A percentile compares a stretch with the other conserved stretches of the same genome.
These are phyloP conservation scores for Bretziella fagacearum DNA, from an alignment of 2,329 filamentous ascomycete species.

Conservation along the genomic window DNA sequence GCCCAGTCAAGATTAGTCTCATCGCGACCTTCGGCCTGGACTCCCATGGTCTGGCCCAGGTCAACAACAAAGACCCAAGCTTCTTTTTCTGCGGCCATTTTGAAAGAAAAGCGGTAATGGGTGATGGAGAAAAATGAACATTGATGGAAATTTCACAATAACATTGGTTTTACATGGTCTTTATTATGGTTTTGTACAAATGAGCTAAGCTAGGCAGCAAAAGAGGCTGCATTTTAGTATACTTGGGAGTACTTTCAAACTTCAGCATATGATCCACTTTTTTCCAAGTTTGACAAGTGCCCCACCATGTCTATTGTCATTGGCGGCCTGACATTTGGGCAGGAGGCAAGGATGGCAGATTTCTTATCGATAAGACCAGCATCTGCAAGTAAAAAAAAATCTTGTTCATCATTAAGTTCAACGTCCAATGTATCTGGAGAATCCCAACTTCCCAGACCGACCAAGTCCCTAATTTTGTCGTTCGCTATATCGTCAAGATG, in stretches of 20 bases:
- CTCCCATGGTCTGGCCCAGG: conserved; percentile 68
- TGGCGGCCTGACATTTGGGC: background rate
- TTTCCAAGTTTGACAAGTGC: background rate
- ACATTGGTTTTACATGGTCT: too few relatives aligned
- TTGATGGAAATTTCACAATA: background rate
- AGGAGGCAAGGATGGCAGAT: background rate
- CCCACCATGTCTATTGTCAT: conserved; percentile 4
- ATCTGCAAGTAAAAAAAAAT: conserved; percentile 12
- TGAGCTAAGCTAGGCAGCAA: conserved; percentile 9
- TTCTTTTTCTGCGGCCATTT: conserved; percentile 55
- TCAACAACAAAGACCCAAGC: conserved; percentile 86
- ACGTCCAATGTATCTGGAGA: conserved; percentile 3
- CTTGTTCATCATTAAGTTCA: conserved; percentile 13
- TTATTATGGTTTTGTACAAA: too few relatives aligned
- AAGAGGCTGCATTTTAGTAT: conserved; percentile 9
- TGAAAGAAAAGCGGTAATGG: background rate
- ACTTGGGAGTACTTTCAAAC: background rate
- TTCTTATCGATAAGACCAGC: conserved; percentile 13
- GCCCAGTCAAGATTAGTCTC: conserved; percentile 77
- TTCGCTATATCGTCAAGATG: conserved; percentile 14
- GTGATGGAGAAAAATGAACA: background rate
- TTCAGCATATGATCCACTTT: too few relatives aligned
- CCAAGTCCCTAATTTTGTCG: conserved; percentile 2
- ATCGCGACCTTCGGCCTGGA: conserved; percentile 49
- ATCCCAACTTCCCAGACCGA: conserved; percentile 3